Conservation (phyloP, 805 yeast genomes). For the Metschnikowia kofuensis region DNA sequence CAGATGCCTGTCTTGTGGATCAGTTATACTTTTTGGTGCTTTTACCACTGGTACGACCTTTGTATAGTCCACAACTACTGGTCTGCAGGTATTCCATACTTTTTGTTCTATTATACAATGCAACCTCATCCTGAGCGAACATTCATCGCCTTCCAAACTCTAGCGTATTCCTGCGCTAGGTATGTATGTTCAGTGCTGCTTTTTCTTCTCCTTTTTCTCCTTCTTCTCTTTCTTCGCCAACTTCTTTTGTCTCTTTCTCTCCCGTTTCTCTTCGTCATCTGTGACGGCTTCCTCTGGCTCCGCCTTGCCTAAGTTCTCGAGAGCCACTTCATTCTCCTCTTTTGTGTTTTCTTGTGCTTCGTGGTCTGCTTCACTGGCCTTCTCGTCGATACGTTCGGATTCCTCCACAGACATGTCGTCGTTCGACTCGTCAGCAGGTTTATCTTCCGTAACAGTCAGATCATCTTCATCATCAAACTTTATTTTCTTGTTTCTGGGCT, state of each 20-base stretch:
- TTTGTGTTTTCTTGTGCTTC: constrained; percentile 4
- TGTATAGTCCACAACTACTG: too few relatives aligned
- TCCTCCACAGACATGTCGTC: constrained; percentile 9
- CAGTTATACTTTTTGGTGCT: too few relatives aligned
- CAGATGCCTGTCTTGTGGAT: too few relatives aligned
- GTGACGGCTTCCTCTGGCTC: constrained; percentile 12
- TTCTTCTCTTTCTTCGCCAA: constrained; percentile 24
- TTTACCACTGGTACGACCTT: too few relatives aligned
- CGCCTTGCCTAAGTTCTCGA: constrained; percentile 1
- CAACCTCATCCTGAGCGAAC: not conserved
- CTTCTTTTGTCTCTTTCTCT: constrained; percentile 27
- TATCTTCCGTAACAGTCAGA: not conserved
- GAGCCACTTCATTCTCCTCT: constrained; percentile 3
- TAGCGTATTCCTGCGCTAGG: too few relatives aligned
- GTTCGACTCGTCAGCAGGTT: constrained; percentile 7
- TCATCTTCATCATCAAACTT: constrained; percentile 20
- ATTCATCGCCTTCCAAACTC: not conserved
- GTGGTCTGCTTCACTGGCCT: constrained; percentile 6
- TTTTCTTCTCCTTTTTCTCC: constrained; percentile 12
- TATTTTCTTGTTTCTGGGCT: constrained; percentile 23
- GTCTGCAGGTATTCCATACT: not conserved
- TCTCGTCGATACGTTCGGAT: constrained; percentile 11
- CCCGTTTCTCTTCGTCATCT: constrained; percentile 22
- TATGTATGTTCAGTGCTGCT: too few relatives aligned
- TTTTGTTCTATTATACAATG: constrained; percentile 5